phyloP scores from a whole-genome alignment of 768 basidiomycete species.

The Trametes meyenii region DNA sequence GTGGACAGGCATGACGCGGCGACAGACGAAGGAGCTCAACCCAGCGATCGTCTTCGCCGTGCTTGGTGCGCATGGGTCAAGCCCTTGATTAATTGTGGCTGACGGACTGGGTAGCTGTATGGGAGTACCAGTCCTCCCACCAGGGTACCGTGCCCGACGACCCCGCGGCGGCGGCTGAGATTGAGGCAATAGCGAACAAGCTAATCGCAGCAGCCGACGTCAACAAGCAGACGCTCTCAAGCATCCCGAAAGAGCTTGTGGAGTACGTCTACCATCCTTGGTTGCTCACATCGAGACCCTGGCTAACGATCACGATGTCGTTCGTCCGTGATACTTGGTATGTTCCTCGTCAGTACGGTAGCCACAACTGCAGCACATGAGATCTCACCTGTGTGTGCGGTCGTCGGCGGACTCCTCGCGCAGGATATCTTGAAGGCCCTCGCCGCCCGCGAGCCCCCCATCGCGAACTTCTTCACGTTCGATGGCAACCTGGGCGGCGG shows the following conservation, averaged over 20 bases:
- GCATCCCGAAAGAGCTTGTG: slow-evolving; percentile 59
- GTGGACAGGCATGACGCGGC: slow-evolving; percentile 71
- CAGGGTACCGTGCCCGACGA: slow-evolving; percentile 59
- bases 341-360: slow-evolving; percentile 51
- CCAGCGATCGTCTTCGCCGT: slow-evolving; percentile 72
- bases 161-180: slow-evolving; percentile 49
- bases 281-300: not conserved
- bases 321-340: not conserved
- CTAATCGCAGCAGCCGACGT: slow-evolving; percentile 66
- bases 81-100: not conserved
- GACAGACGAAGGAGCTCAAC: slow-evolving; percentile 83
- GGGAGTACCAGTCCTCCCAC: slow-evolving; percentile 76
- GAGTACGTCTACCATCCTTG: slow-evolving; percentile 50
- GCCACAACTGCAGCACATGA: slow-evolving; percentile 75
- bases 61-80: slow-evolving; percentile 52
- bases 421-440: slow-evolving; percentile 95
- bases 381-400: slow-evolving; percentile 92
- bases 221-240: slow-evolving; percentile 64
- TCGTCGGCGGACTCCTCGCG: slow-evolving; percentile 91
- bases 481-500: slow-evolving; percentile 82
- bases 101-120: slow-evolving; percentile 56
- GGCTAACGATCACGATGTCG: not conserved
- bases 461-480: slow-evolving; percentile 90
- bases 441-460: slow-evolving; percentile 87
- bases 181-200: slow-evolving; percentile 65